Evolutionary conservation across 768 basidiomycete genomes (phyloP), one percentile per base, ranked within the genome.

Genomic region (Tulasnella sp.): DNA sequence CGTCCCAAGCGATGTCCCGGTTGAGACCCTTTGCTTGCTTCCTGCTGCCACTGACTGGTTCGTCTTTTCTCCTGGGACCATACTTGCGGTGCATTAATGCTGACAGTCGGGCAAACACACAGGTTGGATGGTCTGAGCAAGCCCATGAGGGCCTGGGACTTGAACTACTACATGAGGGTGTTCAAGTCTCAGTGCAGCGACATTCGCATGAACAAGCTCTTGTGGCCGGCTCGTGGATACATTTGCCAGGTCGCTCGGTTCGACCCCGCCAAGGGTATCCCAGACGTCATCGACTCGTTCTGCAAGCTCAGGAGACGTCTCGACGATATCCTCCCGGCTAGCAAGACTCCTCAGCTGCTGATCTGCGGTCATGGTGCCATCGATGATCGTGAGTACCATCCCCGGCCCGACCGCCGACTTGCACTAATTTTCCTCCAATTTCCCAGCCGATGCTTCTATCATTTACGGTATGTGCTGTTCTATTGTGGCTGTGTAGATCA

Each of bases 91-190:
- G 72, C 77, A 6, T 79, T 73, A 2, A 80, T 80, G 38, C 38
- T 19, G 69, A 52, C 76, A 68, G 38, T 42, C 25, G 11, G 49
- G 22, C 29, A 76, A 71, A 34, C 71, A 1, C 58, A 11, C 72
- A 91, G 91, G 88, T 89, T 98, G 76, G 96, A 98, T 83, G 96
- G 96, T 45, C 86, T 98, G 79, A 97, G 96, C 89, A 98, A 86
- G 80, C 83, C 83, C 0, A 81, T 84, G 40, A 58, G 38, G 11
- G 39, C 54, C 34, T 78, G 78, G 76, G 77, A 94, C 81, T 86
- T 90, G n/a, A 89, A 93, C 80, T 94, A 83, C 84, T 94, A 94
- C 85, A 93, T 94, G 92, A 91, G 91, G 82, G 91, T 92, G 83
- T 94, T 94, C 89, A 89, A 92, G 78, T 87, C 83, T 81, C 83